A percentile compares a stretch with the other conserved stretches of the same genome.
Conservation (phyloP, 768 basidiomycete species). For the Macrolepiota dolichaula region DNA sequence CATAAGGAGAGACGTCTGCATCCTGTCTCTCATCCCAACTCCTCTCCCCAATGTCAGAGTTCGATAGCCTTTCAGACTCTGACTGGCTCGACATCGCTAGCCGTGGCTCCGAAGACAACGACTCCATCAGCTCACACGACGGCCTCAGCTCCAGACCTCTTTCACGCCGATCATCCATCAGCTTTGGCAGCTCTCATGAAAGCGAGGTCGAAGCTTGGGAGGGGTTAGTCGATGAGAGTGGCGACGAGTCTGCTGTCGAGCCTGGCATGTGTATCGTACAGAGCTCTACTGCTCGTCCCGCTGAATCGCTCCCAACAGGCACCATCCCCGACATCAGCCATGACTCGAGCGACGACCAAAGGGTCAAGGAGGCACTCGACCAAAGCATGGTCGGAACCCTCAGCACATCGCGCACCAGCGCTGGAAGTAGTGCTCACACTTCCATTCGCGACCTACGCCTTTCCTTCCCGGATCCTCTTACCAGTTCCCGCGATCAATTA, state of each 20-base stretch:
- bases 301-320: constrained; percentile 28
- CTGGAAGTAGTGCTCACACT: constrained; percentile 51
- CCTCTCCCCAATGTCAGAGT: constrained; percentile 44
- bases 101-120: constrained; percentile 69
- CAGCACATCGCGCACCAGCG: constrained; percentile 65
- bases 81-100: constrained; percentile 82
- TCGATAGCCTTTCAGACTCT: constrained; percentile 70
- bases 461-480: constrained; percentile 82
- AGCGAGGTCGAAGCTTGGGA: constrained; percentile 78
- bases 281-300: constrained; percentile 22
- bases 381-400: constrained; percentile 83
- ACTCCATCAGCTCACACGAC: constrained; percentile 64
- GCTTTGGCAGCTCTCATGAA: constrained; percentile 63
- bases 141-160: constrained; percentile 47
- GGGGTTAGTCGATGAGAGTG: constrained; percentile 63
- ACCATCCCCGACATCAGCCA: constrained; percentile 26
- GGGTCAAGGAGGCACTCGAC: constrained; percentile 71
- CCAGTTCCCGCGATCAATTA: constrained; percentile 63
- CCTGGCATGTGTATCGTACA: constrained; percentile 30
- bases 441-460: constrained; percentile 74
- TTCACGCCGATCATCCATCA: constrained; percentile 69
- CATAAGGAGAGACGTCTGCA: constrained; percentile 1
- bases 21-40: constrained; percentile 1
- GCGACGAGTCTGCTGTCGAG: constrained; percentile 40
- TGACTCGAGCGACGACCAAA: constrained; percentile 59